Conservation (phyloP, 108 stramenopile genomes). For the Bacterosira constricta region DNA sequence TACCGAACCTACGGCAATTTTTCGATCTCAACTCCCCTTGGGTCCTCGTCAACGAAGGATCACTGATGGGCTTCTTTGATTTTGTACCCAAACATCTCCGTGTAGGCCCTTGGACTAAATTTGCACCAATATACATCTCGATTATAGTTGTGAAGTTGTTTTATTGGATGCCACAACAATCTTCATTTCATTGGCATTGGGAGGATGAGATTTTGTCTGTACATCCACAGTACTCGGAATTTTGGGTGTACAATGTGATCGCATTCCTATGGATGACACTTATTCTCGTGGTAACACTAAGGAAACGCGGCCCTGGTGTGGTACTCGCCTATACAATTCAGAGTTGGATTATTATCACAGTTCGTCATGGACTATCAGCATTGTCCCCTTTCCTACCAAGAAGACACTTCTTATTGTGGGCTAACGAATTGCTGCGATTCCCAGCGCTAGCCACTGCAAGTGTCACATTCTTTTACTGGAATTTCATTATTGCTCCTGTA, state of each 20-base stretch:
- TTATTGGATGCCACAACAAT: slow-evolving; percentile 30
- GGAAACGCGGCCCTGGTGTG: slow-evolving; percentile 21
- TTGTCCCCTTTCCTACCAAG: slow-evolving; percentile 58
- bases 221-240: slow-evolving; percentile 23
- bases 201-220: slow-evolving; percentile 21
- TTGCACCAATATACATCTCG: slow-evolving; percentile 34
- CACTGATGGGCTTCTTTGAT: slow-evolving; percentile 62
- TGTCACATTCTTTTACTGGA: slow-evolving; percentile 78
- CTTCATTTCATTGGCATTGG: slow-evolving; percentile 6
- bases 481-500: slow-evolving; percentile 69
- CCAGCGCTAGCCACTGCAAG: slow-evolving; percentile 67
- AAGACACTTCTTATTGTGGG: slow-evolving; percentile 27
- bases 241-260: slow-evolving; percentile 27
- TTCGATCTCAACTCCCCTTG: slow-evolving; percentile 36
- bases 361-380: slow-evolving; percentile 58
- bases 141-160: slow-evolving; percentile 24
- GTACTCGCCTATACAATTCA: slow-evolving; percentile 65
- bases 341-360: slow-evolving; percentile 62
- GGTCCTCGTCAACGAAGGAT: slow-evolving; percentile 49
- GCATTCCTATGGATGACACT: slow-evolving; percentile 33
- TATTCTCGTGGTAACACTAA: slow-evolving; percentile 5
- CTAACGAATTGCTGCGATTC: slow-evolving; percentile 60
- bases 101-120: slow-evolving; percentile 69
- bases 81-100: slow-evolving; percentile 67
- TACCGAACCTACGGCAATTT: slow-evolving; percentile 7